phyloP scores from a whole-genome alignment of 495 filamentous ascomycete genomes.

The Penicillium simplicissimum region DNA sequence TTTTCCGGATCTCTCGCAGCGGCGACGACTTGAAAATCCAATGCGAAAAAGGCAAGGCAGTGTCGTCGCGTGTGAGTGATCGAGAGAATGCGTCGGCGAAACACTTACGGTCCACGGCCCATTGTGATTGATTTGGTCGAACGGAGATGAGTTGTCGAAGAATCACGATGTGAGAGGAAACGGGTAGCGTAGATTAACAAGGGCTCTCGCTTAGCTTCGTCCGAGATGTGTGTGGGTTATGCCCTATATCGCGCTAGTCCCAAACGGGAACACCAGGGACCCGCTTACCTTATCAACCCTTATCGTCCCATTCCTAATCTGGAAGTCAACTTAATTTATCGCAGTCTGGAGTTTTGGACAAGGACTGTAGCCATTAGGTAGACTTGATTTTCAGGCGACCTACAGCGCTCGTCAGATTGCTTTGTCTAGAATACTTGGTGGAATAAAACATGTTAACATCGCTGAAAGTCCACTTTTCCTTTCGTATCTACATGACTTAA shows the following conservation, averaged over 20 bases:
- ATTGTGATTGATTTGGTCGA: conserved; percentile 57
- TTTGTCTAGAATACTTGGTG: background rate
- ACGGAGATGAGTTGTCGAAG: conserved; percentile 45
- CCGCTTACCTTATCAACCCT: conserved; percentile 16
- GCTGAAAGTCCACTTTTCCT: conserved; percentile 26
- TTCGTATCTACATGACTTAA: conserved; percentile 41
- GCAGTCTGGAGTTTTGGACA: background rate
- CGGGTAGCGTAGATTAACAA: conserved; percentile 30
- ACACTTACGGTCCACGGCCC: conserved; percentile 68
- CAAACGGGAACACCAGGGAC: conserved; percentile 10
- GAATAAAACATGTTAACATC: conserved; percentile 24
- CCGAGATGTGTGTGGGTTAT: conserved; percentile 29
- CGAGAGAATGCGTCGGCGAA: conserved; percentile 6
- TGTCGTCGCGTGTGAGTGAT: conserved; percentile 1
- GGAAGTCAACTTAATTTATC: conserved; percentile 2
- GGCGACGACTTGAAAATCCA: conserved; percentile 1
- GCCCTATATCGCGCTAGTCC: conserved; percentile 39
- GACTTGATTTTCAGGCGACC: background rate
- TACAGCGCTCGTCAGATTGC: background rate
- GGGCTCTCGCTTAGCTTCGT: conserved; percentile 42
- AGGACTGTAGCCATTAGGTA: background rate
- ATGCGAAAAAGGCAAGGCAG: conserved; percentile 5
- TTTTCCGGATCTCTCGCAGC: conserved; percentile 2
- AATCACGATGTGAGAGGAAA: conserved; percentile 33
- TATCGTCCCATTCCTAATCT: conserved; percentile 9